A percentile compares a stretch with the other conserved stretches of the same genome.
phyloP scores from a whole-genome alignment of 257 asterid species.

The Fraxinus excelsior region DNA sequence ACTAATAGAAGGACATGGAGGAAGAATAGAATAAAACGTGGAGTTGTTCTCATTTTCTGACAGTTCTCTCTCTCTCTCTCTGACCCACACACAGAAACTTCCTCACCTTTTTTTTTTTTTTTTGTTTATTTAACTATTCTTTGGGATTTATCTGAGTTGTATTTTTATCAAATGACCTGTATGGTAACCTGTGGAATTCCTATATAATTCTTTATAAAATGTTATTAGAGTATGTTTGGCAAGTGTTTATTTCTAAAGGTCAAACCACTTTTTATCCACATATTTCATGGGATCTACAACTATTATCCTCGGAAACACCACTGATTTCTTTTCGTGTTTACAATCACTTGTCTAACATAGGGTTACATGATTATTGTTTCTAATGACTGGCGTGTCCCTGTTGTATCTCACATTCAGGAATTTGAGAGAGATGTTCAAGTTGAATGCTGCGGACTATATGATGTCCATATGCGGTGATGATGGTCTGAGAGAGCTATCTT shows the following conservation, averaged over 20 bases:
- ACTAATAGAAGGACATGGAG: background rate
- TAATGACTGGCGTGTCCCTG: slow-evolving; percentile 21
- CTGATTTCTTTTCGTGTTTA: too few relatives aligned
- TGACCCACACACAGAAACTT: background rate
- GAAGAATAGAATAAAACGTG: background rate
- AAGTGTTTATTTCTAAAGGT: too few relatives aligned
- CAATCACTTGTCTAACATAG: too few relatives aligned
- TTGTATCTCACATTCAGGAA: slow-evolving; percentile 66
- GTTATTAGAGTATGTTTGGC: background rate
- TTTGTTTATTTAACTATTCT: background rate
- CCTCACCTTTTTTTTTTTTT: background rate
- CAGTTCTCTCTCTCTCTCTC: background rate
- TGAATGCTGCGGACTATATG: slow-evolving; percentile 96
- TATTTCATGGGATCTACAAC: too few relatives aligned
- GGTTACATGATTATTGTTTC: background rate
- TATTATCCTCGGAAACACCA: too few relatives aligned
- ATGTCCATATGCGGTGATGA: slow-evolving; percentile 97
- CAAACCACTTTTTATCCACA: too few relatives aligned
- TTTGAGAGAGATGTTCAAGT: slow-evolving; percentile 87
- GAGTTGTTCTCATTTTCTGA: background rate
- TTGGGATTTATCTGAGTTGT: background rate
- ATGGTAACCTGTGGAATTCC: background rate
- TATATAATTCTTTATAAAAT: background rate
- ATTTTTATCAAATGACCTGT: background rate
- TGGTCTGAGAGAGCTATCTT: slow-evolving; percentile 83